These are phyloP conservation scores for Kalmanozyma brasiliensis DNA, from an alignment of 1,284 basidiomycete species.

Conservation along the genomic window DNA sequence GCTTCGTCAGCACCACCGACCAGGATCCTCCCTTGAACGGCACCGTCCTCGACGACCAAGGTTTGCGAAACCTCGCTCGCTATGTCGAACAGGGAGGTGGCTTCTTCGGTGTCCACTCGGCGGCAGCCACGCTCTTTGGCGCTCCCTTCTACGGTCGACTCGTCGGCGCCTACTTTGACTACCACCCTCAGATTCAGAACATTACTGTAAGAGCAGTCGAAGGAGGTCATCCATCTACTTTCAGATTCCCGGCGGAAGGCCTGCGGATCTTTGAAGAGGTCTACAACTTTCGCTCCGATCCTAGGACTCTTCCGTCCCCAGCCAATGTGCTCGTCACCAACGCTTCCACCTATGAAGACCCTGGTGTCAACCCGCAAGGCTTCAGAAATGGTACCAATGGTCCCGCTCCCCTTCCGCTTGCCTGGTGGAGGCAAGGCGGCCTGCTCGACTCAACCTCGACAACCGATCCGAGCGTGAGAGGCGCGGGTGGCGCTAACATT, in stretches of 20 bases:
- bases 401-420: conserved; percentile 72
- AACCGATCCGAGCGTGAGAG: conserved; percentile 33
- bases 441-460: conserved; percentile 35
- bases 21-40: conserved; percentile 64
- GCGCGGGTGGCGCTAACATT: conserved; percentile 41
- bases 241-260: conserved; percentile 26
- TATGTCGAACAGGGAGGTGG: conserved; percentile 79
- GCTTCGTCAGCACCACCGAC: conserved; percentile 80
- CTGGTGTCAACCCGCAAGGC: conserved; percentile 67
- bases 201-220: conserved; percentile 58
- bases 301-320: conserved; percentile 71
- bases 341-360: conserved; percentile 38
- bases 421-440: conserved; percentile 81
- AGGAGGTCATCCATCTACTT: conserved; percentile 41
- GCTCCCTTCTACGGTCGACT: conserved; percentile 74
- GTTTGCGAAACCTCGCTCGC: conserved; percentile 75
- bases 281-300: conserved; percentile 83
- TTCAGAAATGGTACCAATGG: conserved; percentile 75
- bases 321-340: conserved; percentile 56
- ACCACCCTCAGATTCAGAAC: conserved; percentile 77
- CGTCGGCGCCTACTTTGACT: conserved; percentile 78
- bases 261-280: conserved; percentile 63
- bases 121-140: conserved; percentile 77
- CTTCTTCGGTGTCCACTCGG: conserved; percentile 77
- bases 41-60: conserved; percentile 75